Evolutionary conservation across 257 asterid species (phyloP).

Genomic region (Penstemon newberryi): DNA sequence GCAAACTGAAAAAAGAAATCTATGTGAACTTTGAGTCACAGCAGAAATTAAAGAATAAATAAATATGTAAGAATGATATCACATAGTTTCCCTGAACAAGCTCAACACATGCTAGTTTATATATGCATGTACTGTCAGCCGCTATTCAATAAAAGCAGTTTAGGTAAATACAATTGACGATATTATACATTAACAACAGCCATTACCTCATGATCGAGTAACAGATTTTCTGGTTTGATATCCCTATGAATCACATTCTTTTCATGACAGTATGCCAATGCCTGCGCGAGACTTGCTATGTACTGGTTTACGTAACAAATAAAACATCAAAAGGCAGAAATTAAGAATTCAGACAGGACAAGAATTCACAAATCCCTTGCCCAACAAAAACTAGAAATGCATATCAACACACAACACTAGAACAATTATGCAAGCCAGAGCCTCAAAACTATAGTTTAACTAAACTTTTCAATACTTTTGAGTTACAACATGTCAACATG

Average conservation of each 20-base stretch:
- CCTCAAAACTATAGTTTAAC: neutral
- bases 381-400: no score
- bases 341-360: neutral
- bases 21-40: neutral
- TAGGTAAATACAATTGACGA: neutral
- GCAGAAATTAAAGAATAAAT: neutral
- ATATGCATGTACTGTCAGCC: slow-evolving; percentile 4
- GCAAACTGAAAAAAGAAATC: neutral
- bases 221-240: slow-evolving; percentile 94
- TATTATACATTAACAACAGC: neutral
- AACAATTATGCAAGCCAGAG: neutral
- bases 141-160: neutral
- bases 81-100: slow-evolving; percentile 6
- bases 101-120: slow-evolving; percentile 4
- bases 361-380: no score
- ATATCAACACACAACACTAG: no score
- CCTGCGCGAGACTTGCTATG: slow-evolving; percentile 80
- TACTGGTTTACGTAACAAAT: slow-evolving; percentile 43
- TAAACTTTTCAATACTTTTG: neutral
- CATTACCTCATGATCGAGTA: slow-evolving; percentile 93
- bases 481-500: neutral
- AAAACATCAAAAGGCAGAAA: slow-evolving; percentile 22
- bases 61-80: neutral
- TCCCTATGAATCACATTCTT: slow-evolving; percentile 97
- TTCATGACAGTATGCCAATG: slow-evolving; percentile 85